Evolutionary conservation across 441 rosid species (phyloP), one percentile per base, ranked within the genome.

Genomic region (Pelargonium myrrhifolium): DNA sequence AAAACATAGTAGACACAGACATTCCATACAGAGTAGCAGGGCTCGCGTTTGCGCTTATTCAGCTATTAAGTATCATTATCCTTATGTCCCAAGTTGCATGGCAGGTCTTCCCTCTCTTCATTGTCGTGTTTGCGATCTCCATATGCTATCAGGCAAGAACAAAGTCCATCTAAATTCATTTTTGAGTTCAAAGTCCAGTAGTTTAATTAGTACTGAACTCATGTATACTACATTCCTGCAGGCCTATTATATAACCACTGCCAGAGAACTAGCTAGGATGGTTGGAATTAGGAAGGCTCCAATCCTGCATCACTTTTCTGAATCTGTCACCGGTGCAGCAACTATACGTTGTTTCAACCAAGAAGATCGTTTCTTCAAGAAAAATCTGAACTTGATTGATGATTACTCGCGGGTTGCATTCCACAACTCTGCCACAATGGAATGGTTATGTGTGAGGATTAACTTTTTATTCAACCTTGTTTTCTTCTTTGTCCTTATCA

Each of bases 181-280:
- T 35, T 35, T 35, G 39, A 35, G 39, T 35, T 35, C 39, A 35
- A 35, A 35, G 39, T 35, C 39, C 39, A 35, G 39, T 35, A 5
- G 39, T 35, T 35, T 35, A 0, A 35, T 37, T 37, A 7, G 9
- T 37, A 7, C 42, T 39, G 0, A 39, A 39, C 61, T n/a, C n/a
- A n/a, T 56, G 1, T 18, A 0, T 20, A 24, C 28, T 2, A 65
- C 24, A 49, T 40, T 39, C 47, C 11, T 77, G 68, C 86, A 86
- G 93, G 78, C 76, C 14, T 83, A 82, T 69, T 85, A 86, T 72
- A 83, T 82, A 53, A 71, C 83, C 39, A 86, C 89, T 22, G 90
- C 94, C 0, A 81, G 94, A 77, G 91, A 88, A 72, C 75, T 88
- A 64, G 90, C 91, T 21, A 82, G 91, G 81, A 83, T 88, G 87